Conservation (phyloP, 306 rosid species). For the cucumber (Cucumis sativus) region DNA sequence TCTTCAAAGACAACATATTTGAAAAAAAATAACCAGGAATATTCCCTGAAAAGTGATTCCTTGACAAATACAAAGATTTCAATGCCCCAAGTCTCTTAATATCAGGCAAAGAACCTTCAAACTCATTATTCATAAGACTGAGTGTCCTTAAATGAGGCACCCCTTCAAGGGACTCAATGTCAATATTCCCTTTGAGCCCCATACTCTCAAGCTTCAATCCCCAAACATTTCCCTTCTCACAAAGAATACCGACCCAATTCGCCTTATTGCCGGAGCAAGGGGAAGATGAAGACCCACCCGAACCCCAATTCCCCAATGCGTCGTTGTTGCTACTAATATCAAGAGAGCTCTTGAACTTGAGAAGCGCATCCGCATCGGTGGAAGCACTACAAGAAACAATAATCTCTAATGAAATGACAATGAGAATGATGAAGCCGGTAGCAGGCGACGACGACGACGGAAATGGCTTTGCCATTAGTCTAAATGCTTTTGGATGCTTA, state of each 20-base stretch:
- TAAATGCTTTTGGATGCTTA: background rate
- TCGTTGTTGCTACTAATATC: slow-evolving; percentile 1
- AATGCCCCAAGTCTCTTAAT: slow-evolving; percentile 22
- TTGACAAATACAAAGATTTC: slow-evolving; percentile 41
- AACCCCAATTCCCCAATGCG: slow-evolving; percentile 29
- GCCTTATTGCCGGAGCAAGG: slow-evolving; percentile 28
- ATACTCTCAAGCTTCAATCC: slow-evolving; percentile 49
- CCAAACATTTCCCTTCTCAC: slow-evolving; percentile 34
- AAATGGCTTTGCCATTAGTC: background rate
- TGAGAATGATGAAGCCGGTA: background rate
- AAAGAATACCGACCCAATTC: slow-evolving; percentile 49
- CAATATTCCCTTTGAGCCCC: slow-evolving; percentile 49
- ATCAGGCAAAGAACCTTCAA: slow-evolving; percentile 39
- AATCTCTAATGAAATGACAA: background rate
- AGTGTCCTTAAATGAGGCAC: slow-evolving; percentile 37
- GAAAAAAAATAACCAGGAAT: slow-evolving; percentile 30
- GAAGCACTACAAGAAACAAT: slow-evolving; percentile 3
- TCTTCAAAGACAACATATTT: slow-evolving; percentile 51
- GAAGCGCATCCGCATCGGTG: slow-evolving; percentile 25
- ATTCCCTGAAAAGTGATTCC: slow-evolving; percentile 50
- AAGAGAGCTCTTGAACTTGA: slow-evolving; percentile 43
- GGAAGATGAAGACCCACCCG: background rate
- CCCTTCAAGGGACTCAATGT: slow-evolving; percentile 25
- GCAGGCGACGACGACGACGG: background rate
- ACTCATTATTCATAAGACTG: slow-evolving; percentile 47